phyloP scores from a whole-genome alignment of 345 rosid genomes.

The Conringia planisiliqua region DNA sequence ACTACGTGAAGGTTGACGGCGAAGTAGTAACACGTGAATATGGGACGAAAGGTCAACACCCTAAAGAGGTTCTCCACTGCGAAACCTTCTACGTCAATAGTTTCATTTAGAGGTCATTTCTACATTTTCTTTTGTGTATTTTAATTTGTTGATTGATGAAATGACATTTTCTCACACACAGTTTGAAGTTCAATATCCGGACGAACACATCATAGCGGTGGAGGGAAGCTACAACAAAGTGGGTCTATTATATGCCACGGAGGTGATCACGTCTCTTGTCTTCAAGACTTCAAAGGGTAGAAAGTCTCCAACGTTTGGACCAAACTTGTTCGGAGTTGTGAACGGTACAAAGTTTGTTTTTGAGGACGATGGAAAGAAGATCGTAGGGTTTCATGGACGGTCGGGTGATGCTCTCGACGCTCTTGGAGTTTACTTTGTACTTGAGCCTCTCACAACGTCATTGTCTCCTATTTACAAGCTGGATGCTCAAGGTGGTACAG shows the following conservation, averaged over 20 bases:
- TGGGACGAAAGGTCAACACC: slow-evolving; percentile 6
- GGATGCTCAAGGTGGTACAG: slow-evolving; percentile 20
- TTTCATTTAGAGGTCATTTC: background rate
- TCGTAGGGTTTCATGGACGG: slow-evolving; percentile 24
- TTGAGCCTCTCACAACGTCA: background rate
- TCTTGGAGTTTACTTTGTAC: slow-evolving; percentile 17
- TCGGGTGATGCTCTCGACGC: slow-evolving; percentile 9
- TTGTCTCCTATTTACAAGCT: slow-evolving; percentile 17
- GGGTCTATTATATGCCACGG: background rate
- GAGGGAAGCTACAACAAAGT: slow-evolving; percentile 17
- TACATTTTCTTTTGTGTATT: background rate
- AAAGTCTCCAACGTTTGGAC: slow-evolving; percentile 17
- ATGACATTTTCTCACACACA: background rate
- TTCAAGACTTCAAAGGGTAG: slow-evolving; percentile 30
- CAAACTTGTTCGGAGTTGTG: slow-evolving; percentile 8
- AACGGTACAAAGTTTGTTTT: slow-evolving; percentile 12
- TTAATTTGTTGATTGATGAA: background rate
- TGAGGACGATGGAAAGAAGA: slow-evolving; percentile 16
- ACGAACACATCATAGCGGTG: slow-evolving; percentile 19
- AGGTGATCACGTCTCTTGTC: slow-evolving; percentile 9
- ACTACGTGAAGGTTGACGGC: slow-evolving; percentile 22
- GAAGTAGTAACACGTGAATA: slow-evolving; percentile 23
- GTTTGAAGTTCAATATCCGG: slow-evolving; percentile 12
- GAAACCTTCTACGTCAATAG: background rate
- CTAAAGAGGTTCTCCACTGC: slow-evolving; percentile 19